A percentile compares a stretch with the other conserved stretches of the same genome.
Conservation (phyloP, 164 flowering plant genomes). For the Annona squamosa region DNA sequence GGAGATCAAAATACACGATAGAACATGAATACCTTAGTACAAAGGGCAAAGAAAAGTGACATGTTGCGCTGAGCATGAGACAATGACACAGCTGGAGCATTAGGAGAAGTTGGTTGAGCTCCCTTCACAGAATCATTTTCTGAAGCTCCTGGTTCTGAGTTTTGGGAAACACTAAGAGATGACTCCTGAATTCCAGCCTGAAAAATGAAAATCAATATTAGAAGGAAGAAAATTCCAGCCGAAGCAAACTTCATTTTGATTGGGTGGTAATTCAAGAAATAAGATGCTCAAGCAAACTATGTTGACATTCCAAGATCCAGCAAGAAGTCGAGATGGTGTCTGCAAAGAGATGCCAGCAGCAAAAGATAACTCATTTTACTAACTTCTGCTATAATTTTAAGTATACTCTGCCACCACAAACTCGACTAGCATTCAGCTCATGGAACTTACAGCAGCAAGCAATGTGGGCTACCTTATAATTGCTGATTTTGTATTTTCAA, state of each 20-base stretch:
- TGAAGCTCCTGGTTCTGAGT: constrained; percentile 50
- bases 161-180: constrained; percentile 66
- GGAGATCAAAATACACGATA: background rate
- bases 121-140: constrained; percentile 39
- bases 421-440: no score
- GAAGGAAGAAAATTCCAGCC: background rate
- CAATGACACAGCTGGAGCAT: constrained; percentile 30
- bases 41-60: constrained; percentile 88
- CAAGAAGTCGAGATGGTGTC: no score
- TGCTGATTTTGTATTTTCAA: no score
- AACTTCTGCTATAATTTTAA: no score
- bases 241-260: background rate
- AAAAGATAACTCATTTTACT: no score
- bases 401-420: no score
- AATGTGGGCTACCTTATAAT: no score
- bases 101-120: constrained; percentile 19
- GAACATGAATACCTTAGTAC: constrained; percentile 60
- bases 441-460: no score
- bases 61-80: constrained; percentile 63
- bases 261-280: background rate
- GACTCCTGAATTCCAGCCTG: constrained; percentile 57
- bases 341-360: no score
- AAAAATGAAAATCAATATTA: constrained; percentile 2
- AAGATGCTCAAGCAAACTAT: background rate
- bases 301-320: no score